phyloP scores from a whole-genome alignment of 2,329 filamentous ascomycete genomes.

The Diaporthe caulivora region DNA sequence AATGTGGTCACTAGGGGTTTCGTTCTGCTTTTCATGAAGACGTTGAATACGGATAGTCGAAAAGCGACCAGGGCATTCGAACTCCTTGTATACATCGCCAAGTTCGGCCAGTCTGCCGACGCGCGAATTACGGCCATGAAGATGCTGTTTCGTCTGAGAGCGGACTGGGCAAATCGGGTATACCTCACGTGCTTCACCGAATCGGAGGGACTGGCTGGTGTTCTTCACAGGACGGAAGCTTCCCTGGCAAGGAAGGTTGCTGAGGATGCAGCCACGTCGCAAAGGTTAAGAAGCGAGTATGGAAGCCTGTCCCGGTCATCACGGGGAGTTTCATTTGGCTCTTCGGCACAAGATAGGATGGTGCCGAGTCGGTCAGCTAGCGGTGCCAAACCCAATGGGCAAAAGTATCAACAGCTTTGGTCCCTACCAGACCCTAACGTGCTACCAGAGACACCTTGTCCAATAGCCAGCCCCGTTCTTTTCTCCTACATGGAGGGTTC shows the following conservation, averaged over 20 bases:
- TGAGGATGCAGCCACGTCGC: conserved; percentile 62
- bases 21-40: conserved; percentile 81
- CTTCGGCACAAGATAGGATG: conserved; percentile 57
- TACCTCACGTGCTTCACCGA: conserved; percentile 79
- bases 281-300: conserved; percentile 60
- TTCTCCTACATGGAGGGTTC: conserved; percentile 53
- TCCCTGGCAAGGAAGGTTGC: conserved; percentile 63
- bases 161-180: conserved; percentile 83
- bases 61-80: conserved; percentile 76
- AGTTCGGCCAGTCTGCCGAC: conserved; percentile 69
- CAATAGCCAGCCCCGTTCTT: conserved; percentile 63
- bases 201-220: conserved; percentile 77
- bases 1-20: conserved; percentile 80
- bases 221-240: conserved; percentile 75
- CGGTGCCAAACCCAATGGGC: conserved; percentile 49
- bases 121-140: conserved; percentile 82
- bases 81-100: conserved; percentile 73
- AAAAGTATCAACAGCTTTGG: conserved; percentile 67
- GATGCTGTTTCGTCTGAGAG: conserved; percentile 83
- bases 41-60: conserved; percentile 73
- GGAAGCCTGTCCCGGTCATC: conserved; percentile 55
- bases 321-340: conserved; percentile 65
- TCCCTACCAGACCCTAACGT: conserved; percentile 68
- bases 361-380: conserved; percentile 57
- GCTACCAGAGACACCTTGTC: conserved; percentile 61